phyloP scores from a whole-genome alignment of 179 eudicot species.

The Camellia oleifera region DNA sequence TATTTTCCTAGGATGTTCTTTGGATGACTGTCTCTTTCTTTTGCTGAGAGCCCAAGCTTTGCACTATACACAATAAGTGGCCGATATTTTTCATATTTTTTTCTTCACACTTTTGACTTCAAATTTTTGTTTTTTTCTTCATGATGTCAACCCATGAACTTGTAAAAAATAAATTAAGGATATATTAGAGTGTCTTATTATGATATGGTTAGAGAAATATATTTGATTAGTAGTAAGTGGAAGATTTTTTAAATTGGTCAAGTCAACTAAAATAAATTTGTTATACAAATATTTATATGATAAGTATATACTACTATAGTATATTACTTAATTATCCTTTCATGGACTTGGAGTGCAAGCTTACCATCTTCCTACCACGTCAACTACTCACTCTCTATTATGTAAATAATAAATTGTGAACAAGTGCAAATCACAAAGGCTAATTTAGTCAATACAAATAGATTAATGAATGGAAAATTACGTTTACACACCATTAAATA shows the following conservation, averaged over 20 bases:
- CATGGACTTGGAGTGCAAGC: constrained; percentile 8
- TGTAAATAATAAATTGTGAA: background rate
- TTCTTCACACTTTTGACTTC: too few species aligned
- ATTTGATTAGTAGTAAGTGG: too few species aligned
- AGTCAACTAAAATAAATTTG: constrained; percentile 2
- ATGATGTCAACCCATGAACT: background rate
- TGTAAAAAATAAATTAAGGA: too few species aligned
- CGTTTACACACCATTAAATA: too few species aligned
- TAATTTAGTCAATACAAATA: too few species aligned
- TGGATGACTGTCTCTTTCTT: background rate
- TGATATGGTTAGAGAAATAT: too few species aligned
- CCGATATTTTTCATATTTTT: background rate
- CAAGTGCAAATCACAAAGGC: too few species aligned
- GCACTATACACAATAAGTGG: background rate
- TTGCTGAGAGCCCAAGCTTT: constrained; percentile 8
- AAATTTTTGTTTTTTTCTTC: too few species aligned
- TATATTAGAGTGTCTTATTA: too few species aligned
- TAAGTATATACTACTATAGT: background rate
- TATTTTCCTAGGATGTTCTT: background rate
- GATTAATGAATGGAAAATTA: too few species aligned
- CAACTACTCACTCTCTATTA: background rate
- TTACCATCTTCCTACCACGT: background rate
- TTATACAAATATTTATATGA: background rate
- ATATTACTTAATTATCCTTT: background rate
- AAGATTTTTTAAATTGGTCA: background rate